These are phyloP conservation scores for Didymella segeticola DNA, from an alignment of 2,329 filamentous ascomycete genomes.

Conservation along the genomic window DNA sequence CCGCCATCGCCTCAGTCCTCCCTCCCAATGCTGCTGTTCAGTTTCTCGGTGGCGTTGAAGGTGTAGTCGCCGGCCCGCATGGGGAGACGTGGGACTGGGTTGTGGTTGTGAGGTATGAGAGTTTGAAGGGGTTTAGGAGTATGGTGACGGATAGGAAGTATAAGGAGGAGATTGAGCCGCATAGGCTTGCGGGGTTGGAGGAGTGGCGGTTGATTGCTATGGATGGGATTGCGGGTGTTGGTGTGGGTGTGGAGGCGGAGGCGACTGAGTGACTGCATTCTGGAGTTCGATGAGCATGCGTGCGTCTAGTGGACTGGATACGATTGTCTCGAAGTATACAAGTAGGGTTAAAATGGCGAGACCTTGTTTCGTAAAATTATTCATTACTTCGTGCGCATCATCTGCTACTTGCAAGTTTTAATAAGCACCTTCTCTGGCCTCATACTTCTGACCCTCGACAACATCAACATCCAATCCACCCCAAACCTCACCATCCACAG, in stretches of 20 bases:
- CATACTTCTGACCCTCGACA: conserved; percentile 57
- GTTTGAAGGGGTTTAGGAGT: conserved; percentile 15
- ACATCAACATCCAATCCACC: conserved; percentile 58
- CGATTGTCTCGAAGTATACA: too few species aligned
- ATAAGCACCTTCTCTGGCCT: conserved; percentile 59
- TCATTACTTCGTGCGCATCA: not conserved
- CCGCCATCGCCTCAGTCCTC: not conserved
- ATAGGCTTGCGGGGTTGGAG: conserved; percentile 20
- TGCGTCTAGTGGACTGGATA: too few species aligned
- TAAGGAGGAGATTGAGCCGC: conserved; percentile 10
- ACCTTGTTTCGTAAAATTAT: too few species aligned
- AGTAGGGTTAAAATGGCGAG: too few species aligned
- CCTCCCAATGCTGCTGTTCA: not conserved
- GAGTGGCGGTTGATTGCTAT: conserved; percentile 19
- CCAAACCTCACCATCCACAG: conserved; percentile 57
- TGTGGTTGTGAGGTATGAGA: conserved; percentile 15
- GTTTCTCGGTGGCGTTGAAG: not conserved
- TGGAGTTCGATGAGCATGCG: too few species aligned
- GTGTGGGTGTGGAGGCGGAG: not conserved
- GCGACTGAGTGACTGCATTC: not conserved
- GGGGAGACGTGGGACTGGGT: conserved; percentile 20
- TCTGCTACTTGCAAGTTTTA: conserved; percentile 32
- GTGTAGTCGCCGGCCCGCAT: not conserved
- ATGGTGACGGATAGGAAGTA: conserved; percentile 22
- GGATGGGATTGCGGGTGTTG: conserved; percentile 1